These are phyloP conservation scores for Candida pini DNA, from an alignment of 805 yeast species.

Conservation along the genomic window DNA sequence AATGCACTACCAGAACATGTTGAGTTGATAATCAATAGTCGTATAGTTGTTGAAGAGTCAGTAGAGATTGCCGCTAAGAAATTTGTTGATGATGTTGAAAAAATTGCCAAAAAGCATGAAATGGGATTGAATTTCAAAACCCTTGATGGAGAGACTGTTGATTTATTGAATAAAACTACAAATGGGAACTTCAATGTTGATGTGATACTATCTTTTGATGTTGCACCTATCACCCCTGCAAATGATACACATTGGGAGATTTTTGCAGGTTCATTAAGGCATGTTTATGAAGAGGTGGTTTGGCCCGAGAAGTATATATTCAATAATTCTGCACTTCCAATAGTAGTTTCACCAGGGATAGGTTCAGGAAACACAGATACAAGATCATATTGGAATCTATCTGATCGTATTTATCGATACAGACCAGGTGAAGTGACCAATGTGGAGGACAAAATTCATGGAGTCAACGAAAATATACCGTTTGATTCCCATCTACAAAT, in stretches of 20 bases:
- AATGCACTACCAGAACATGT: constrained; percentile 70
- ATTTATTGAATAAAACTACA: constrained; percentile 21
- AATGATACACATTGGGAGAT: constrained; percentile 33
- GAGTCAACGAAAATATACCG: constrained; percentile 53
- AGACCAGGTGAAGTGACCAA: constrained; percentile 36
- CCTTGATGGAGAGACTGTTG: constrained; percentile 22
- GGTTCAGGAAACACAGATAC: constrained; percentile 63
- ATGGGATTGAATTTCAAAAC: constrained; percentile 38
- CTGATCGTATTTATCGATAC: constrained; percentile 51
- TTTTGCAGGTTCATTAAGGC: constrained; percentile 49
- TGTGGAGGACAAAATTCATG: constrained; percentile 39
- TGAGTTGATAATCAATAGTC: constrained; percentile 48
- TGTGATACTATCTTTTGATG: constrained; percentile 23
- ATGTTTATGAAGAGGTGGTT: constrained; percentile 47
- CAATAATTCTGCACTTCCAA: constrained; percentile 11
- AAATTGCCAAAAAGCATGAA: constrained; percentile 40
- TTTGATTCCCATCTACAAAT: constrained; percentile 50
- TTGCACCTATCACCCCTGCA: constrained; percentile 35
- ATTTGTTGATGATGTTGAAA: constrained; percentile 30
- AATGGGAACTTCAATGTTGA: constrained; percentile 40
- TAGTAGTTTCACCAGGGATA: constrained; percentile 40
- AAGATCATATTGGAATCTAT: constrained; percentile 50
- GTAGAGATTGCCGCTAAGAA: constrained; percentile 37
- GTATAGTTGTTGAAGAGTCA: constrained; percentile 53
- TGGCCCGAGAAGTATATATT: constrained; percentile 22